phyloP scores from a whole-genome alignment of 2,329 filamentous ascomycete genomes.

The Penicillium rolfsii region DNA sequence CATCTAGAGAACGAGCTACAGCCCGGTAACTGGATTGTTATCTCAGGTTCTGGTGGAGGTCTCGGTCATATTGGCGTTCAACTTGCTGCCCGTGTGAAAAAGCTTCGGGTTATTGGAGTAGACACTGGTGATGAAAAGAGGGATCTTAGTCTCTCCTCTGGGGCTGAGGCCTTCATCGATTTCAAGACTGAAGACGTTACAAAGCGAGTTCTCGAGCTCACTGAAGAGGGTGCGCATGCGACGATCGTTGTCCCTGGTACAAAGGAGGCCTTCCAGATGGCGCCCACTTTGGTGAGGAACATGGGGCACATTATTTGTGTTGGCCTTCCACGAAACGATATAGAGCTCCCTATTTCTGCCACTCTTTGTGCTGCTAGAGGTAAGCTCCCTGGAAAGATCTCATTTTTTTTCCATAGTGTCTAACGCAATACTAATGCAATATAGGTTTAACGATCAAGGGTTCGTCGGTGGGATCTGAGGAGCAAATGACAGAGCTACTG shows the following conservation, averaged over 20 bases:
- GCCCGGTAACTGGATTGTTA: slow-evolving; percentile 44
- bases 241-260: slow-evolving; percentile 28
- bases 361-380: slow-evolving; percentile 32
- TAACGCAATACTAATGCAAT: neutral
- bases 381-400: slow-evolving; percentile 8
- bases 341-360: slow-evolving; percentile 29
- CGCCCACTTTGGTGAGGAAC: slow-evolving; percentile 25
- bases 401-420: neutral
- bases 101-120: slow-evolving; percentile 58
- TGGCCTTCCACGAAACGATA: slow-evolving; percentile 27
- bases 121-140: slow-evolving; percentile 26
- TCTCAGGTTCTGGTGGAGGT: slow-evolving; percentile 57
- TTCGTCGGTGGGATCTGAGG: slow-evolving; percentile 30
- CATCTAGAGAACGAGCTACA: slow-evolving; percentile 25
- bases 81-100: slow-evolving; percentile 58
- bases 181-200: slow-evolving; percentile 28
- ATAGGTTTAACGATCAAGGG: slow-evolving; percentile 29
- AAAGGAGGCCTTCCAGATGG: slow-evolving; percentile 25
- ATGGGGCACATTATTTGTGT: slow-evolving; percentile 29
- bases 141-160: slow-evolving; percentile 25
- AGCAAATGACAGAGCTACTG: slow-evolving; percentile 25
- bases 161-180: slow-evolving; percentile 28
- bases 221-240: slow-evolving; percentile 29
- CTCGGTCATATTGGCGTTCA: slow-evolving; percentile 59
- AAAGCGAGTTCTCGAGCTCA: slow-evolving; percentile 24